These are phyloP conservation scores for Irpex sp. DNA, from an alignment of 1,284 basidiomycete species.

Conservation along the genomic window DNA sequence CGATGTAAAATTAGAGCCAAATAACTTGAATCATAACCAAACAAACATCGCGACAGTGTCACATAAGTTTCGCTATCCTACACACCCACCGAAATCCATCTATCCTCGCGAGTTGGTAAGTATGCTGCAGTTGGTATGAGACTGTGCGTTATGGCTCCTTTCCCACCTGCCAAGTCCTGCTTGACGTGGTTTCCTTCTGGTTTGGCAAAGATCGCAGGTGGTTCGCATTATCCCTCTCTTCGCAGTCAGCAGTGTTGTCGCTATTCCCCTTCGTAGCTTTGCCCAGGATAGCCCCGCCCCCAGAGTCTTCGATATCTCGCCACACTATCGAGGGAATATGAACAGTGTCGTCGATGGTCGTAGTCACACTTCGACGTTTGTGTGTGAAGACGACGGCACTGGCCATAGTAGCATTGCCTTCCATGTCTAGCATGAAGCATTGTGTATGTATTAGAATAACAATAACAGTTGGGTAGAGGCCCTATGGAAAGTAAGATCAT, in stretches of 20 bases:
- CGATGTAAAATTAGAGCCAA: no score
- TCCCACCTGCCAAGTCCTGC: background rate
- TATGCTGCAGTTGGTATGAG: no score
- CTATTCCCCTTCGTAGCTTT: background rate
- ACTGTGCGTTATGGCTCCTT: background rate
- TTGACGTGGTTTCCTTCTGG: background rate
- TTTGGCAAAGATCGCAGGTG: background rate
- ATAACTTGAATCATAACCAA: no score
- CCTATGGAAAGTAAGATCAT: conserved; percentile 5
- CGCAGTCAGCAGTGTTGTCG: background rate
- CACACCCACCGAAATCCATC: no score
- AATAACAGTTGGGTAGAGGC: conserved; percentile 17
- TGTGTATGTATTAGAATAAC: conserved; percentile 17
- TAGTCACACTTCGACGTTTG: no score
- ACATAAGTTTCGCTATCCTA: no score
- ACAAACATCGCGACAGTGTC: no score
- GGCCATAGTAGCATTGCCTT: background rate
- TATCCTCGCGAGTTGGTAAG: no score
- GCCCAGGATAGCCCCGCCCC: background rate
- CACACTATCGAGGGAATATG: background rate
- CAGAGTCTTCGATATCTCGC: background rate
- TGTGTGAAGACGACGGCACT: background rate
- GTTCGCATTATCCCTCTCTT: background rate
- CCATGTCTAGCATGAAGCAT: conserved; percentile 10
- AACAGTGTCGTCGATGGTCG: background rate